A percentile compares a stretch with the other conserved stretches of the same genome.
Evolutionary conservation across 164 flowering plant species (phyloP).

Genomic region (Vitis cinerea): DNA sequence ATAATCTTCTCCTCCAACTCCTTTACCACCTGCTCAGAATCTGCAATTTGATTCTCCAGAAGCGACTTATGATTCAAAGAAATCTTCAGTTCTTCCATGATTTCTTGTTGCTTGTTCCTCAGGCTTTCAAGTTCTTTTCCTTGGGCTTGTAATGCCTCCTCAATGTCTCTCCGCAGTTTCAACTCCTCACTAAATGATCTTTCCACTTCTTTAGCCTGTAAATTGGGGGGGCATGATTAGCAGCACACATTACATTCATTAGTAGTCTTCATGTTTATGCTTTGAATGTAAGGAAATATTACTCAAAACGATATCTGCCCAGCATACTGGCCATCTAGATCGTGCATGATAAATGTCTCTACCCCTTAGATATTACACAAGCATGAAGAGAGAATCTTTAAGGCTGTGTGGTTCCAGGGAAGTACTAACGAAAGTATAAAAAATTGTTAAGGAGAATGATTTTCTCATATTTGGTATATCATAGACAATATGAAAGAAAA

Average conservation of each 20-base stretch:
- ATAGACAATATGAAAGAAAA: too few relatives aligned
- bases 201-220: constrained; percentile 51
- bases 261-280: too few relatives aligned
- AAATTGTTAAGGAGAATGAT: too few relatives aligned
- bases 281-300: too few relatives aligned
- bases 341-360: too few relatives aligned
- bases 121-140: constrained; percentile 33
- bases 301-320: too few relatives aligned
- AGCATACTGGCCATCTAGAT: too few relatives aligned
- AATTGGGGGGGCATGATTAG: constrained; percentile 3
- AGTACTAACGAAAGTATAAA: too few relatives aligned
- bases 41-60: constrained; percentile 41
- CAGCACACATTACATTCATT: neutral
- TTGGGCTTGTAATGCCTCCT: constrained; percentile 32
- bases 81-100: constrained; percentile 32
- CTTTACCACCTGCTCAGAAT: constrained; percentile 32
- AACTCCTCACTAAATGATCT: constrained; percentile 34
- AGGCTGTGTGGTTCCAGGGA: too few relatives aligned
- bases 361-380: too few relatives aligned
- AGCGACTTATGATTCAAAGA: constrained; percentile 33
- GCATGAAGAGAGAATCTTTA: too few relatives aligned
- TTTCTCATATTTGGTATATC: too few relatives aligned
- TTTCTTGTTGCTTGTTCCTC: constrained; percentile 27
- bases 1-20: constrained; percentile 52
- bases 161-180: constrained; percentile 36